Evolutionary conservation across 139 green algal genomes (phyloP).

Genomic region (Eudorina sp.): DNA sequence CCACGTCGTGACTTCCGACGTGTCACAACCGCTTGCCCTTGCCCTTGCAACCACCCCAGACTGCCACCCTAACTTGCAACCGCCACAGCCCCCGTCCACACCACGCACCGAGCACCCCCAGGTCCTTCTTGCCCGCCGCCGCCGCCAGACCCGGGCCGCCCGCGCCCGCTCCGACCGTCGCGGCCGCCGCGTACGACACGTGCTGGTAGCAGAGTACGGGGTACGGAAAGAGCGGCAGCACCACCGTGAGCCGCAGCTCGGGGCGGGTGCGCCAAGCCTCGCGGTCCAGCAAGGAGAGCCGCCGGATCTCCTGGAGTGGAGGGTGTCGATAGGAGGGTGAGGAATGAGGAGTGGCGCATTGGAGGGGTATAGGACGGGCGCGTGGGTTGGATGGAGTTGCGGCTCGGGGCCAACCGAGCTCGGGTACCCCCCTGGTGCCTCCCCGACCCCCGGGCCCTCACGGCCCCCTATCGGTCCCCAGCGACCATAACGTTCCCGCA

Average conservation of each 20-base stretch:
- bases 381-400: too few species aligned
- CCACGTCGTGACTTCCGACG: too few species aligned
- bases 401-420: too few species aligned
- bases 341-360: too few species aligned
- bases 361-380: too few species aligned
- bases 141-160: not conserved
- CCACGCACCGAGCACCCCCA: not conserved
- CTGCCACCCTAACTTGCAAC: too few species aligned
- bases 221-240: slow-evolving; percentile 88
- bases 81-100: not conserved
- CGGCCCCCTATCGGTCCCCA: too few species aligned
- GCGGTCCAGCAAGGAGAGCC: not conserved
- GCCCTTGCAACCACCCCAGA: too few species aligned
- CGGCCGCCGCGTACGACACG: slow-evolving; percentile 16
- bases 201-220: slow-evolving; percentile 87
- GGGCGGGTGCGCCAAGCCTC: slow-evolving; percentile 6
- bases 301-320: not conserved
- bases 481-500: too few species aligned
- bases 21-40: too few species aligned
- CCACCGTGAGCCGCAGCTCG: slow-evolving; percentile 72
- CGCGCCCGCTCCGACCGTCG: not conserved
- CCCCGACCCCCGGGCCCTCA: too few species aligned
- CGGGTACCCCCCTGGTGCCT: too few species aligned
- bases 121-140: slow-evolving; percentile 1
- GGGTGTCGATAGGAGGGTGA: not conserved